Evolutionary conservation across 2,329 filamentous ascomycete genomes (phyloP), one percentile per base, ranked within the genome.

Genomic region (Pseudogymnoascus sp.): DNA sequence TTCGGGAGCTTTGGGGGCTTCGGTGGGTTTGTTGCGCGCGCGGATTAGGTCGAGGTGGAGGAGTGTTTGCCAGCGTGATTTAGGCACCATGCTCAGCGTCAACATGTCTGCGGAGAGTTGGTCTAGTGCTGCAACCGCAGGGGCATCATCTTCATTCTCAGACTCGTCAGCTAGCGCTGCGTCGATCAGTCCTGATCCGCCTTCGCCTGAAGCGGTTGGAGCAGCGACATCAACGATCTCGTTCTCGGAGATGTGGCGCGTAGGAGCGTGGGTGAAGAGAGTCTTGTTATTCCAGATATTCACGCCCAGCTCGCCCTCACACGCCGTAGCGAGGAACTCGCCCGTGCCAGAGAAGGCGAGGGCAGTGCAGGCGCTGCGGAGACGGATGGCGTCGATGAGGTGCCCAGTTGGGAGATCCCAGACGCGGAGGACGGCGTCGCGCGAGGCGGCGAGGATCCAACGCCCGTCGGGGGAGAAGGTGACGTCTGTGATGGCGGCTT

Each of bases 351-450:
- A 96, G 79, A 97, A 96, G 6, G 92, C 86, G 10, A 99, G 79
- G 2, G 91, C 87, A 13, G 87, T 94, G 73, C 92, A 96, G 9
- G 87, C 86, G 61, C 83, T 88, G 61, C 87, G 85, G 4, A 95
- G 83, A 63, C 86, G 86, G 75, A 99, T 92, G 2, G 90, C 90
- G 72, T 99, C 94, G 65, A 99, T 94, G 12, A 99, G 80, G 75
- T 99, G 93, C 27, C 92, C 93, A 0, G 95, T 99, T 0, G 94
- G 91, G 29, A 99, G 79, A 76, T 99, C 95, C 92, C 94, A 99
- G 6, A 97, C 85, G 42, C 94, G 85, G 59, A 97, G 79, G 5
- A 91, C 78, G 1, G 86, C 85, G 71, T 96, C 90, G 70, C 89
- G 87, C 0, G 91, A 92, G 10, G 92, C 89, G 21, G 92, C 90